phyloP scores from a whole-genome alignment of 78 protist genomes.

The Cavenderia fasciculata region DNA sequence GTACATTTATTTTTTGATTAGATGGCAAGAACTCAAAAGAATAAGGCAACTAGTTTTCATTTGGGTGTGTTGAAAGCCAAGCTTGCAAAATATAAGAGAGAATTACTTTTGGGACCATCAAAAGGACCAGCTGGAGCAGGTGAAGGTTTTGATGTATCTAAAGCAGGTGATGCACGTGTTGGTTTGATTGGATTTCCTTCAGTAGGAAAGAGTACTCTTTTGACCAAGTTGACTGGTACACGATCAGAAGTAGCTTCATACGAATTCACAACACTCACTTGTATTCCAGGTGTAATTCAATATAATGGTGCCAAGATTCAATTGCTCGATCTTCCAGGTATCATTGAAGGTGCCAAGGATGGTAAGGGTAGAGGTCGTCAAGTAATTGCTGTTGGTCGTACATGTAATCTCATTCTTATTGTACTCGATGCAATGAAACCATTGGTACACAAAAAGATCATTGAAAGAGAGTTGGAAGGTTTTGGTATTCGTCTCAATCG shows the following conservation, averaged over 20 bases:
- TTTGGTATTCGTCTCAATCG: conserved; percentile 99
- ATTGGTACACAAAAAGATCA: conserved; percentile 91
- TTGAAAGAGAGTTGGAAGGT: conserved; percentile 97
- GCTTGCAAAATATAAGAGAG: conserved; percentile 90
- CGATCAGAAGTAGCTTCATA: conserved; percentile 94
- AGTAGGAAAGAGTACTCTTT: conserved; percentile 99
- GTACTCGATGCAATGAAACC: conserved; percentile 98
- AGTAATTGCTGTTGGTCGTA: conserved; percentile 98
- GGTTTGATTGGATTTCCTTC: conserved; percentile 98
- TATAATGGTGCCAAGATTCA: conserved; percentile 98
- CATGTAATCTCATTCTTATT: conserved; percentile 96
- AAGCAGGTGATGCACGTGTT: conserved; percentile 94
- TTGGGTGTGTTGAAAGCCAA: conserved; percentile 95
- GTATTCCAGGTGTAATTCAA: conserved; percentile 97
- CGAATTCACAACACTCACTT: conserved; percentile 99
- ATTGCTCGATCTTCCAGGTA: conserved; percentile 97
- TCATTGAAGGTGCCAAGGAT: conserved; percentile 99
- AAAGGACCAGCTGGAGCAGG: conserved; percentile 73
- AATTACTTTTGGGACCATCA: conserved; percentile 70
- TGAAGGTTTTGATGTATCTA: conserved; percentile 96
- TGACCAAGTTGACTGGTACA: conserved; percentile 93
- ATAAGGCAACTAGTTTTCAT: conserved; percentile 96
- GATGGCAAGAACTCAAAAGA: conserved; percentile 98
- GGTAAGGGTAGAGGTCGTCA: conserved; percentile 99
- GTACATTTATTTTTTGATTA: conserved; percentile 14